Conservation (phyloP, 2,329 filamentous ascomycete species). For the Purpureocillium lavendulum region DNA sequence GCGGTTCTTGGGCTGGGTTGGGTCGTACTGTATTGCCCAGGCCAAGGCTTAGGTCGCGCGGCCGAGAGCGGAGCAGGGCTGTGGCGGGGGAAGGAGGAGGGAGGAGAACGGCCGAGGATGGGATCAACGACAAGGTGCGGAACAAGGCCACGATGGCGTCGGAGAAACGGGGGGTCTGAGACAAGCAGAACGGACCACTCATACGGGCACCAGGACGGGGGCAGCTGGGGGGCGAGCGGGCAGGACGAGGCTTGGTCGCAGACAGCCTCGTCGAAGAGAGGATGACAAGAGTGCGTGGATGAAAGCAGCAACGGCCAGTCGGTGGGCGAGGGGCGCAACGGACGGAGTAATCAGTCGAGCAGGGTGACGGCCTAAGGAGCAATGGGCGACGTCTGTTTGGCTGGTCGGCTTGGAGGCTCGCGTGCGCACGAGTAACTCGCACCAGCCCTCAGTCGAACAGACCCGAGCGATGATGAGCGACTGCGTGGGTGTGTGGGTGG, state of each 20-base stretch:
- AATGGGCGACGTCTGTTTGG: too few species aligned
- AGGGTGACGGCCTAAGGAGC: neutral
- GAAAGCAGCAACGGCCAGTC: neutral
- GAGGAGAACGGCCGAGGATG: neutral
- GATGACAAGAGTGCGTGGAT: neutral
- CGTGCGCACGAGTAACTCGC: too few species aligned
- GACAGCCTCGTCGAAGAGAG: neutral
- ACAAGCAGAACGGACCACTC: neutral
- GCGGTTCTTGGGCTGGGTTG: too few species aligned
- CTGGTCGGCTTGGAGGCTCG: too few species aligned
- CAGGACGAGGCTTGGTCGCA: neutral
- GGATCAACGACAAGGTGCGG: neutral
- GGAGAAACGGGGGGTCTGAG: neutral
- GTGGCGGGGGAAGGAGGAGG: neutral
- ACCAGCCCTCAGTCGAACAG: too few species aligned
- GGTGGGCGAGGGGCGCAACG: neutral
- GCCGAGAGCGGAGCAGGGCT: neutral
- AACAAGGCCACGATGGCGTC: conserved; percentile 1
- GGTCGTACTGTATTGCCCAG: too few species aligned
- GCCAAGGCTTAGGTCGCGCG: too few species aligned
- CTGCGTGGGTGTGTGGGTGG: neutral
- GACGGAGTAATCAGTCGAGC: neutral
- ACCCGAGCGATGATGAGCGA: neutral
- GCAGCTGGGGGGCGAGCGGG: neutral
- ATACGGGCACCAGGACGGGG: neutral